phyloP scores from a whole-genome alignment of 1,139 yeast genomes.

The Scheffersomyces titani region DNA sequence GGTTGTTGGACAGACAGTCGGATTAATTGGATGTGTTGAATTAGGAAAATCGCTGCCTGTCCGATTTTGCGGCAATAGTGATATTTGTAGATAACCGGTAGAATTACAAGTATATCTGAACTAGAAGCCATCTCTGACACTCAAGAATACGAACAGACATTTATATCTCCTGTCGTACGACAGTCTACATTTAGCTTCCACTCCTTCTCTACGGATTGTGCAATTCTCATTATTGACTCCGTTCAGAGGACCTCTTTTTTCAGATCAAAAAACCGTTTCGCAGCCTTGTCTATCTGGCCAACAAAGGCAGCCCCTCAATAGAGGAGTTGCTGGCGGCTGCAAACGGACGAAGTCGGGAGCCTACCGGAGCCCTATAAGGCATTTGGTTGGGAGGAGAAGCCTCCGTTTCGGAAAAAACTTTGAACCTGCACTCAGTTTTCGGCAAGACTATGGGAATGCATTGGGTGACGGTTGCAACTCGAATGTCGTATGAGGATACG shows the following conservation, averaged over 20 bases:
- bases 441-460: neutral
- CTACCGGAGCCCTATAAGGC: neutral
- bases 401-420: neutral
- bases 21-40: neutral
- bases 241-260: neutral
- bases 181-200: neutral
- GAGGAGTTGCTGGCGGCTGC: neutral
- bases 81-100: neutral
- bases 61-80: neutral
- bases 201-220: neutral
- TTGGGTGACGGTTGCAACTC: neutral
- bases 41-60: neutral
- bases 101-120: neutral
- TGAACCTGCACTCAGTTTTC: neutral
- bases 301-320: neutral
- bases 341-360: neutral
- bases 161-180: neutral
- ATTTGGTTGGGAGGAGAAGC: neutral
- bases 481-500: neutral
- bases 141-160: neutral
- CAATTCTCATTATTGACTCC: neutral
- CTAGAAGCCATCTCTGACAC: neutral
- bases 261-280: neutral
- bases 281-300: neutral
- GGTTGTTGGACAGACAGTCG: neutral